phyloP scores from a whole-genome alignment of 768 basidiomycete species.

The Cystofilobasidium capitatum region DNA sequence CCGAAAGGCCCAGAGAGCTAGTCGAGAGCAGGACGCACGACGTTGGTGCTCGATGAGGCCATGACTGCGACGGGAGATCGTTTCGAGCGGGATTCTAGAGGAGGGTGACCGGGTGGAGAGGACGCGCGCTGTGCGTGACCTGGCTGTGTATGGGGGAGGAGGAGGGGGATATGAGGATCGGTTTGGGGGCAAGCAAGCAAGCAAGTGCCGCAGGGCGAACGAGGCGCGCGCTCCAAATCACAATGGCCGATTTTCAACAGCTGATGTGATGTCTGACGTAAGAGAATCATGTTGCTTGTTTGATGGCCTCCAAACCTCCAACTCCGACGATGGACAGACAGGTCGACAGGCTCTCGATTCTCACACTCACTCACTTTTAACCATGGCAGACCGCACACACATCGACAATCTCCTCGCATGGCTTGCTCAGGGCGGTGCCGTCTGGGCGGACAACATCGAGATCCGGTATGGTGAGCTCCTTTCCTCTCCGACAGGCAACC shows the following conservation, averaged over 20 bases:
- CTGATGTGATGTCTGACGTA: too few species aligned
- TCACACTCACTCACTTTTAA: not conserved
- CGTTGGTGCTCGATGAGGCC: not conserved
- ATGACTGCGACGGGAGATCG: not conserved
- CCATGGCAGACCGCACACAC: not conserved
- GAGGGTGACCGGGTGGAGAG: not conserved
- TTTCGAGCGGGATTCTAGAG: too few species aligned
- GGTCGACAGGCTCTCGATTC: not conserved
- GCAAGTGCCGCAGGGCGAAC: too few species aligned
- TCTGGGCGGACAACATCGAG: slow-evolving; percentile 1
- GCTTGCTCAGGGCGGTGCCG: not conserved
- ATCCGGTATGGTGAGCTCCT: slow-evolving; percentile 5
- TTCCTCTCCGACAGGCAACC: not conserved
- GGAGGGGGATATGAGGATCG: too few species aligned
- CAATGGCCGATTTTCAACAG: too few species aligned
- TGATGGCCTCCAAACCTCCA: too few species aligned
- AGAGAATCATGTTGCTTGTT: too few species aligned
- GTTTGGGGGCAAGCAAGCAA: too few species aligned
- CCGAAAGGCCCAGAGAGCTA: not conserved
- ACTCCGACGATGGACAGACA: too few species aligned
- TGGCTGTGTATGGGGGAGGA: too few species aligned
- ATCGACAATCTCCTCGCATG: slow-evolving; percentile 3
- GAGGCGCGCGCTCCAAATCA: too few species aligned
- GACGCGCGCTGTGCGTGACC: too few species aligned
- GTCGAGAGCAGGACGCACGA: not conserved